Conservation (phyloP, 169 alveolate species). For the Plasmodium ovale region DNA sequence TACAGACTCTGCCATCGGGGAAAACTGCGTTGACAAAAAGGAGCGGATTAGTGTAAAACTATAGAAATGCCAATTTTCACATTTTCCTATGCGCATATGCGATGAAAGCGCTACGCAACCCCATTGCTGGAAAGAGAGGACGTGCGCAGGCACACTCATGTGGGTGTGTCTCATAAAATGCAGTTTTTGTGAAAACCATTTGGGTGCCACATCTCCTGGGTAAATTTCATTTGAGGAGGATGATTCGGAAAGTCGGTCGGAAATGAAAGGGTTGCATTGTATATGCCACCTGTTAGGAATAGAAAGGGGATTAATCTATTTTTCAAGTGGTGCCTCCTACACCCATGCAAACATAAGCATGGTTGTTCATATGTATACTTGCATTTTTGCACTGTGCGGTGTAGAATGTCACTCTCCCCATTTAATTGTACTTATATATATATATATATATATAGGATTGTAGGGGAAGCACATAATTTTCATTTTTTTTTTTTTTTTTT, state of each 20-base stretch:
- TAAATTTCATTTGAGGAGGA: constrained; percentile 98
- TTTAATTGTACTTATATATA: background rate
- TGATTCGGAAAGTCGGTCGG: constrained; percentile 98
- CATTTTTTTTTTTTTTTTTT: background rate
- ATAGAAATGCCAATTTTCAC: background rate
- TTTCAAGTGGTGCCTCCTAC: too few relatives aligned
- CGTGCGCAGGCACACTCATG: too few relatives aligned
- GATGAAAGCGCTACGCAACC: too few relatives aligned
- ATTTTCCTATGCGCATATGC: background rate
- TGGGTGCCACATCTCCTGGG: constrained; percentile 98
- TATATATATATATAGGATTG: background rate
- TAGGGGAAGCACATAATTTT: background rate
- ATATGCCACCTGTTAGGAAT: constrained; percentile 93
- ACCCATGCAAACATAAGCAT: too few relatives aligned
- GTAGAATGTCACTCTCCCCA: too few relatives aligned
- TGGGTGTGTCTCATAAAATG: too few relatives aligned
- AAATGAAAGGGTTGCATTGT: constrained; percentile 94
- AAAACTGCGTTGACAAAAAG: constrained; percentile 33
- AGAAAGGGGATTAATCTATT: constrained; percentile 2
- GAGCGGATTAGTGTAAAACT: background rate
- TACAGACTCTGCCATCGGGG: constrained; percentile 98
- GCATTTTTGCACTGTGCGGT: too few relatives aligned
- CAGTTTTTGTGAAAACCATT: constrained; percentile 85
- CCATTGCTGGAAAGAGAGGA: too few relatives aligned
- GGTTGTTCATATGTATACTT: too few relatives aligned